Evolutionary conservation across 139 green algal genomes (phyloP).

Genomic region (Chlamydomonas eustigma): DNA sequence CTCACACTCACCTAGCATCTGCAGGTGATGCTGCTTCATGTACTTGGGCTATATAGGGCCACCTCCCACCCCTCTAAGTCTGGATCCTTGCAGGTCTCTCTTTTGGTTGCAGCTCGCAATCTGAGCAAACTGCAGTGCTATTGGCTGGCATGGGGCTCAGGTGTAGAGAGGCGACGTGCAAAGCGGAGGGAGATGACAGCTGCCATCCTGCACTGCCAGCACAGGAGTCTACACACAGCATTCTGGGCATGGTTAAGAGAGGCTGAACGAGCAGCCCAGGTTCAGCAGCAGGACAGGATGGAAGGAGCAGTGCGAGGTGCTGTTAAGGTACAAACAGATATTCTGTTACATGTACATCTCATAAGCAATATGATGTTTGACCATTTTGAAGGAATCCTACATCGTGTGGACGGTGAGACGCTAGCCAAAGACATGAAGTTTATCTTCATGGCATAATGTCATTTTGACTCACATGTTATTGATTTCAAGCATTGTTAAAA

Average conservation of each 20-base stretch:
- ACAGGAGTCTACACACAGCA: neutral
- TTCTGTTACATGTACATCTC: too few relatives aligned
- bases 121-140: neutral
- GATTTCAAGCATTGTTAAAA: too few relatives aligned
- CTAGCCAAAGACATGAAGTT: too few relatives aligned
- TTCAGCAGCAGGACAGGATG: neutral
- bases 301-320: neutral
- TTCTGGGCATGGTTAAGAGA: neutral
- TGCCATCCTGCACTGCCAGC: neutral
- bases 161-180: neutral
- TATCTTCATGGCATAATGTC: too few relatives aligned
- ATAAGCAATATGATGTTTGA: too few relatives aligned
- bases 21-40: too few relatives aligned
- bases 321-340: too few relatives aligned
- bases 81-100: neutral
- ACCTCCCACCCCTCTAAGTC: neutral
- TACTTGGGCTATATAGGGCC: too few relatives aligned
- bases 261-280: neutral
- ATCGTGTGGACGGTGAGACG: too few relatives aligned
- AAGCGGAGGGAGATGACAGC: neutral
- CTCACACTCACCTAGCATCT: too few relatives aligned
- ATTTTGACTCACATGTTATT: too few relatives aligned
- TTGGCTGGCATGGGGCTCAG: neutral
- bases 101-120: neutral
- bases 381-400: too few relatives aligned